phyloP scores from a whole-genome alignment of 2,329 filamentous ascomycete genomes.

The Ceratocystis colombiana region DNA sequence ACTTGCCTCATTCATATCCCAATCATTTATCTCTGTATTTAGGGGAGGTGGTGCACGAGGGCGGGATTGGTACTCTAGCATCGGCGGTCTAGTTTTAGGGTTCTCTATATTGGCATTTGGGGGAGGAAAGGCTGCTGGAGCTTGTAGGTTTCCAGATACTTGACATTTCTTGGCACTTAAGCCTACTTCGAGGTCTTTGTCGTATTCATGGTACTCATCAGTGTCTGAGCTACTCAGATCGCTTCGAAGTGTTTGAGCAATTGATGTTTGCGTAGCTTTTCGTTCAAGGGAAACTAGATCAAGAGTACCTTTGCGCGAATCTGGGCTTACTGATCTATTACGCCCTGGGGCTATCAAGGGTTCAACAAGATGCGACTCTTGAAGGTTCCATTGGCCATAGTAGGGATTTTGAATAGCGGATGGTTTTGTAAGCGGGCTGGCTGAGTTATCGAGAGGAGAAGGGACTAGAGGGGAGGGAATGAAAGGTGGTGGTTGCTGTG shows the following conservation, averaged over 20 bases:
- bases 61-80: not conserved
- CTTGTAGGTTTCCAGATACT: not conserved
- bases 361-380: slow-evolving; percentile 22
- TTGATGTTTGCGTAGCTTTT: not conserved
- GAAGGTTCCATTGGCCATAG: slow-evolving; percentile 17
- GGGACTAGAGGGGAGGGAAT: not conserved
- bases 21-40: slow-evolving; percentile 1
- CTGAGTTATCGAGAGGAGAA: slow-evolving; percentile 1
- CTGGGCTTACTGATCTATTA: slow-evolving; percentile 20
- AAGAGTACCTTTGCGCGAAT: not conserved
- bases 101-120: not conserved
- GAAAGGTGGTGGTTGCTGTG: not conserved
- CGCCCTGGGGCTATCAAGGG: slow-evolving; percentile 14
- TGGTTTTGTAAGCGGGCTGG: not conserved
- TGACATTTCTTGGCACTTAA: not conserved
- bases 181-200: not conserved
- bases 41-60: slow-evolving; percentile 2
- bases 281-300: not conserved
- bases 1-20: not conserved
- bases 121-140: not conserved
- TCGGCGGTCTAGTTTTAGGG: not conserved
- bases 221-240: slow-evolving; percentile 1
- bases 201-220: not conserved
- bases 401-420: not conserved
- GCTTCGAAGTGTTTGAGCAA: not conserved